Conservation (phyloP, 2,329 filamentous ascomycete species). For the Sclerotinia trifoliorum region DNA sequence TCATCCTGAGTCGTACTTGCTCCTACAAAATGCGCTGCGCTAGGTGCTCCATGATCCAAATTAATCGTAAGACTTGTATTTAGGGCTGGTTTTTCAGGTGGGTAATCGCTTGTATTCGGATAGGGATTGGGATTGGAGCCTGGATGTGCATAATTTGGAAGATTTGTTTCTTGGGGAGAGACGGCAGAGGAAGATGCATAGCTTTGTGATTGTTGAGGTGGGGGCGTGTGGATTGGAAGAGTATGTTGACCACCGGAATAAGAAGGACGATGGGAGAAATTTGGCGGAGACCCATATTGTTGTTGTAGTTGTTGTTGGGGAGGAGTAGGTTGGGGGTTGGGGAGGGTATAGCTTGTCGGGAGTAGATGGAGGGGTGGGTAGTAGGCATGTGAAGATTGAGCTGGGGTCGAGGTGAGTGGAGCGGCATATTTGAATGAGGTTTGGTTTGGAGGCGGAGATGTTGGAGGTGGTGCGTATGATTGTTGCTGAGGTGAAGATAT, state of each 20-base stretch:
- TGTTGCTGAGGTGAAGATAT: too few species aligned
- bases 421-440: constrained; percentile 37
- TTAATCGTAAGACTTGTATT: constrained; percentile 36
- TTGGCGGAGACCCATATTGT: constrained; percentile 29
- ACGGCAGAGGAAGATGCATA: constrained; percentile 16
- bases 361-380: constrained; percentile 40
- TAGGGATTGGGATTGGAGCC: not conserved
- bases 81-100: constrained; percentile 37
- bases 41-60: constrained; percentile 44
- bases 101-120: constrained; percentile 26
- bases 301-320: constrained; percentile 29
- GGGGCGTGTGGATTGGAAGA: constrained; percentile 18
- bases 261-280: constrained; percentile 40
- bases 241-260: constrained; percentile 29
- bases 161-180: constrained; percentile 31
- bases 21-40: constrained; percentile 59
- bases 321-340: constrained; percentile 36
- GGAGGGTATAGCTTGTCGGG: constrained; percentile 26
- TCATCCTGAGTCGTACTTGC: constrained; percentile 69
- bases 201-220: constrained; percentile 16
- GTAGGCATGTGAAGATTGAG: constrained; percentile 34
- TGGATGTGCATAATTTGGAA: constrained; percentile 25
- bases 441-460: constrained; percentile 37
- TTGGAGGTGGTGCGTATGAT: constrained; percentile 17
- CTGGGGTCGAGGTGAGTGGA: constrained; percentile 37